A percentile compares a stretch with the other conserved stretches of the same genome.
These are phyloP conservation scores for Mallotus nudiflorus DNA, from an alignment of 345 rosid species.

Conservation along the genomic window DNA sequence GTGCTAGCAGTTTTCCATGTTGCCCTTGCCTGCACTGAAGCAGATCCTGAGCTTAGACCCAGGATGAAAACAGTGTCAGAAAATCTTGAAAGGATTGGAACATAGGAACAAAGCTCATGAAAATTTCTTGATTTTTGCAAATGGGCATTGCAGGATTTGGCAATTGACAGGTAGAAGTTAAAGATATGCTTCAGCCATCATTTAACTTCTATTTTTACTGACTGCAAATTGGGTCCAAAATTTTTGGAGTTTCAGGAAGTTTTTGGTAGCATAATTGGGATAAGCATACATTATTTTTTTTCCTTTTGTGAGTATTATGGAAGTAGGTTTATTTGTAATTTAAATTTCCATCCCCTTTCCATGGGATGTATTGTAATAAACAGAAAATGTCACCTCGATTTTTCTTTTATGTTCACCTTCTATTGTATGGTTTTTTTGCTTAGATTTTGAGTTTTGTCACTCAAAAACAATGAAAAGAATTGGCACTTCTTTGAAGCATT, in stretches of 20 bases:
- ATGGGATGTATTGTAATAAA: constrained; percentile 24
- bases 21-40: constrained; percentile 85
- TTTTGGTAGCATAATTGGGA: constrained; percentile 9
- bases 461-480: no score
- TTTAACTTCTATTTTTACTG: neutral
- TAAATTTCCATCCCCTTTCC: constrained; percentile 16
- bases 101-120: constrained; percentile 15
- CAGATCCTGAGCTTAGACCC: constrained; percentile 83
- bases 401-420: neutral
- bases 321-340: constrained; percentile 24
- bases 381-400: neutral
- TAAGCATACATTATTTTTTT: neutral
- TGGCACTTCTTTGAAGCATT: no score
- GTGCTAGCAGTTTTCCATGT: constrained; percentile 82
- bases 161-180: neutral
- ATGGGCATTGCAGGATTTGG: neutral
- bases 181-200: neutral
- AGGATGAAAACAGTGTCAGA: constrained; percentile 92
- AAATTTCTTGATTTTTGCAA: constrained; percentile 5
- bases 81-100: constrained; percentile 72
- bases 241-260: constrained; percentile 13
- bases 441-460: no score
- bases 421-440: no score
- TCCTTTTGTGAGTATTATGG: constrained; percentile 2
- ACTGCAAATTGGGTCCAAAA: constrained; percentile 2